Evolutionary conservation across 2,329 filamentous ascomycete genomes (phyloP).

Genomic region (Ophiobolus disseminans): DNA sequence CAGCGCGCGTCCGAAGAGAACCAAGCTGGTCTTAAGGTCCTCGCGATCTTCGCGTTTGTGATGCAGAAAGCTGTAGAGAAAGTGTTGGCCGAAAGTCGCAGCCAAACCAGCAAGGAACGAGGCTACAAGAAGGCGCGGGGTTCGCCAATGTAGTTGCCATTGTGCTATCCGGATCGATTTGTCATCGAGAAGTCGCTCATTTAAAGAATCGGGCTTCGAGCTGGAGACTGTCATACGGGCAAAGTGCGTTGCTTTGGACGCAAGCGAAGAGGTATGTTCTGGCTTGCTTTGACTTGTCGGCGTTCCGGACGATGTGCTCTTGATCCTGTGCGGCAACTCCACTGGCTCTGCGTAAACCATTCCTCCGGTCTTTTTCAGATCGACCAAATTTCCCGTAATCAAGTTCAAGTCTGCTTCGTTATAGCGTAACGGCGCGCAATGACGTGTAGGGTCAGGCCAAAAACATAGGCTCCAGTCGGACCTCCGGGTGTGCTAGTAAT

Average conservation of each 20-base stretch:
- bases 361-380: too few species aligned
- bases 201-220: conserved; percentile 1
- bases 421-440: too few species aligned
- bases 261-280: neutral
- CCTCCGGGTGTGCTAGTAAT: too few species aligned
- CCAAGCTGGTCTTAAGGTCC: conserved; percentile 38
- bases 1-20: conserved; percentile 42
- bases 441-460: too few species aligned
- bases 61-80: conserved; percentile 40
- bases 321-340: neutral
- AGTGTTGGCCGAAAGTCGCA: conserved; percentile 33
- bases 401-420: too few species aligned
- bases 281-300: neutral
- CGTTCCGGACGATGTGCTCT: neutral
- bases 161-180: conserved; percentile 34
- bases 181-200: conserved; percentile 37
- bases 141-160: conserved; percentile 50
- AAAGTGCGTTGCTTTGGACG: neutral
- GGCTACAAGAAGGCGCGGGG: conserved; percentile 26
- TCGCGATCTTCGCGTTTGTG: conserved; percentile 30
- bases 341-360: neutral
- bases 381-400: too few species aligned
- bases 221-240: neutral
- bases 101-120: neutral
- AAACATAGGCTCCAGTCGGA: too few species aligned